Evolutionary conservation across 2,329 filamentous ascomycete genomes (phyloP), one percentile per base, ranked within the genome.

Genomic region (Gaeumannomyces sp.): DNA sequence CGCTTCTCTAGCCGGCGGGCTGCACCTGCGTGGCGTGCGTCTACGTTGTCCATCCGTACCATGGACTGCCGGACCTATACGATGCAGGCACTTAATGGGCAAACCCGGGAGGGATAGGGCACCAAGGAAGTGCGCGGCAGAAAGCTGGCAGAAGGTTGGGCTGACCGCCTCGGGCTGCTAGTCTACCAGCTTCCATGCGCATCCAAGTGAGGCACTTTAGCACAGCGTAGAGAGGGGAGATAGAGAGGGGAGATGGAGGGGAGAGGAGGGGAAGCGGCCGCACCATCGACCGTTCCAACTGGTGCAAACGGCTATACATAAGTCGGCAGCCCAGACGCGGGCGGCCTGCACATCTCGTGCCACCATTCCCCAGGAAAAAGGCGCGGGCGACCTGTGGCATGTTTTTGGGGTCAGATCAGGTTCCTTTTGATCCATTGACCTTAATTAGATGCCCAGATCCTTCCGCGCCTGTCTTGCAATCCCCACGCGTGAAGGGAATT

Each of bases 371-470:
- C 45, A 53, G 22, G 22, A 53, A 53, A n/a, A 38, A 22, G 22
- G 27, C 31, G 22, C 22, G 28, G 59, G 28, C 27, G 27, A 60
- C 14, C 31, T 35, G 59, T 60, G 59, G 59, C 31, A 31, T 60
- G 59, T 31, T 60, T 60, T 60, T 60, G 11, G 13, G 28, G 61
- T 58, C 50, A 58, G 53, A 63, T 63, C 61, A 63, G 50, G 25
- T 59, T n/a, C 57, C 29, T 31, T 6, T 28, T 7, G 50, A 45
- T 53, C 29, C 53, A 31, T 57, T 63, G 61, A 33, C 61, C 53
- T 63, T 63, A 19, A 63, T 63, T 53, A 63, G 53, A 53, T 63
- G 61, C 31, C 29, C 50, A 57, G 29, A 25, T 63, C 33, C 28
- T 53, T 53, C 45, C 45, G 45, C 45, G 45, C 45, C 45, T 53